A percentile compares a stretch with the other conserved stretches of the same genome.
phyloP scores from a whole-genome alignment of 805 yeast genomes.

The Kockiozyma suomiensis region DNA sequence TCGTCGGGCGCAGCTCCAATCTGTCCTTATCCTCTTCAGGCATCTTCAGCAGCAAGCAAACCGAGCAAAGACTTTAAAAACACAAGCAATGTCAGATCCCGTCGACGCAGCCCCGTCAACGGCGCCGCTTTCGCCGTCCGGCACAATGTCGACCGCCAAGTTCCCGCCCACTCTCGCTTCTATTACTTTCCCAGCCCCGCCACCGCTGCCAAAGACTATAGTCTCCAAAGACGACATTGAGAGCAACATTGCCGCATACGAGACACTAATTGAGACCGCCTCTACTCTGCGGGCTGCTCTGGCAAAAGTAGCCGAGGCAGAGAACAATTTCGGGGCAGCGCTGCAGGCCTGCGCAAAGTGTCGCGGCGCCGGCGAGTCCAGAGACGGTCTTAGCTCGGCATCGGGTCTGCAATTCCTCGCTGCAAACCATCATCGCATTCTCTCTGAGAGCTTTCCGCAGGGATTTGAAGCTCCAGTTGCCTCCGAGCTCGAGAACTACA shows the following conservation, averaged over 20 bases:
- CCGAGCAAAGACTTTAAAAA: not conserved
- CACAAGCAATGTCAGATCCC: not conserved
- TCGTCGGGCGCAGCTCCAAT: too few relatives aligned
- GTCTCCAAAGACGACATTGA: slow-evolving; percentile 51
- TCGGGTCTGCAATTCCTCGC: slow-evolving; percentile 77
- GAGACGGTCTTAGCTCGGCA: slow-evolving; percentile 68
- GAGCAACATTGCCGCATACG: slow-evolving; percentile 52
- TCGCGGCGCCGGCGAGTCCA: slow-evolving; percentile 61
- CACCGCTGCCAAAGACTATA: slow-evolving; percentile 53
- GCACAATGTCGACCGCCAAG: slow-evolving; percentile 27
- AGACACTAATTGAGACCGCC: slow-evolving; percentile 53
- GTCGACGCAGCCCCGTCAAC: not conserved
- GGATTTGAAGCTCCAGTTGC: slow-evolving; percentile 59
- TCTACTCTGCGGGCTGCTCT: slow-evolving; percentile 53
- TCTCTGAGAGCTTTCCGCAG: slow-evolving; percentile 59
- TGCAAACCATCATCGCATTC: slow-evolving; percentile 74
- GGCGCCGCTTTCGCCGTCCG: slow-evolving; percentile 27
- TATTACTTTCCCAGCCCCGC: slow-evolving; percentile 44
- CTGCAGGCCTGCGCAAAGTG: slow-evolving; percentile 65
- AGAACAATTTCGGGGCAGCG: slow-evolving; percentile 71
- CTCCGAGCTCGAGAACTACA: slow-evolving; percentile 51
- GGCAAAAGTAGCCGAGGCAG: slow-evolving; percentile 54
- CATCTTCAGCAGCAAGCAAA: not conserved
- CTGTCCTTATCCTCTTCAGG: too few relatives aligned
- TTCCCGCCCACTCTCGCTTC: slow-evolving; percentile 36